Conservation (phyloP, 805 yeast species). For the Starmerella bombi region DNA sequence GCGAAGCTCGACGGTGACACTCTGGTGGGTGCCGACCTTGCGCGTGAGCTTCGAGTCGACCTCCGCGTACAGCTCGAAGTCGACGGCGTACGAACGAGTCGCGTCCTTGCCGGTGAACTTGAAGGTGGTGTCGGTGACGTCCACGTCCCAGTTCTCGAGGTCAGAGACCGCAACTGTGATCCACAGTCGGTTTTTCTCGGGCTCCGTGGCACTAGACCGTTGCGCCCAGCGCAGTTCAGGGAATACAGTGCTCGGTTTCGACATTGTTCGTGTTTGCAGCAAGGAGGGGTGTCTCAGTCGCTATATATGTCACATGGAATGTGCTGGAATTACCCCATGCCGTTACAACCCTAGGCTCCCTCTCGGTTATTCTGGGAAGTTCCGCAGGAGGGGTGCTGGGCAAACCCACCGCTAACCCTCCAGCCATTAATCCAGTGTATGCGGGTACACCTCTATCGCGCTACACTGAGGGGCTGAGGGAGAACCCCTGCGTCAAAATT, state of each 20-base stretch:
- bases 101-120: constrained; percentile 39
- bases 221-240: constrained; percentile 86
- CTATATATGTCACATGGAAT: not conserved
- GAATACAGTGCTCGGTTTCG: constrained; percentile 13
- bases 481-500: no score
- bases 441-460: no score
- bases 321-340: no score
- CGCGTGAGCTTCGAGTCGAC: constrained; percentile 54
- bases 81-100: constrained; percentile 41
- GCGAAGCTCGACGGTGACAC: constrained; percentile 49
- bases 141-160: constrained; percentile 47
- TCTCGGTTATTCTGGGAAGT: no score
- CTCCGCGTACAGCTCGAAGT: constrained; percentile 62
- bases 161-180: constrained; percentile 65
- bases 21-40: constrained; percentile 48
- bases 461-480: no score
- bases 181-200: constrained; percentile 58
- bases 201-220: constrained; percentile 67
- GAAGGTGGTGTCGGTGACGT: constrained; percentile 44
- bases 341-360: no score
- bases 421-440: no score
- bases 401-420: no score
- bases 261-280: not conserved
- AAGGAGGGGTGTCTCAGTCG: not conserved
- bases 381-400: no score